Evolutionary conservation across 1,284 basidiomycete genomes (phyloP).

Genomic region (Melanopsichium pennsylvanicum): DNA sequence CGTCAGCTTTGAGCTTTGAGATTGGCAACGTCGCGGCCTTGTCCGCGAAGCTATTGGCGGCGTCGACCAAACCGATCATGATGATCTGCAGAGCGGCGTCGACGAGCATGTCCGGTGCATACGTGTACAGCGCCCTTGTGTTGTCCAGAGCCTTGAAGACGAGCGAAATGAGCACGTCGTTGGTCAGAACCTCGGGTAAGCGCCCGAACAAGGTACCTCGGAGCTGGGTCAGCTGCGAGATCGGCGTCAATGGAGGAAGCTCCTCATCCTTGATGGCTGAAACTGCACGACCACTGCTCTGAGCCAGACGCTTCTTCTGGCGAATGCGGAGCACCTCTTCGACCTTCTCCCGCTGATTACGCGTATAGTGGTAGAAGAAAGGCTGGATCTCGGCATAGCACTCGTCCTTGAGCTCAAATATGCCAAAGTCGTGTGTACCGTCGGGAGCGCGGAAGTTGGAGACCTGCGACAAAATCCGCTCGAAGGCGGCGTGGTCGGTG

Average conservation of each 20-base stretch:
- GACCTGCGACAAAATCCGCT: constrained; percentile 79
- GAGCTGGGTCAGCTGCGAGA: constrained; percentile 28
- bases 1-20: constrained; percentile 8
- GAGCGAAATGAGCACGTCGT: constrained; percentile 43
- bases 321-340: constrained; percentile 73
- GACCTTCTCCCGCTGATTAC: constrained; percentile 94
- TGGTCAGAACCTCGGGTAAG: constrained; percentile 34
- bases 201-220: constrained; percentile 39
- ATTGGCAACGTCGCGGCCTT: constrained; percentile 14
- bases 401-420: constrained; percentile 86
- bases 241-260: constrained; percentile 20
- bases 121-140: constrained; percentile 20
- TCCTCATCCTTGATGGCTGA: constrained; percentile 44
- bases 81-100: constrained; percentile 80
- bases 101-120: constrained; percentile 77
- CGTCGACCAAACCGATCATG: constrained; percentile 54
- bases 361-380: constrained; percentile 93
- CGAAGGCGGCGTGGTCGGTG: constrained; percentile 84
- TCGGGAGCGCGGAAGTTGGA: constrained; percentile 85
- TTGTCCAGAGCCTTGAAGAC: constrained; percentile 49
- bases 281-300: constrained; percentile 18
- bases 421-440: constrained; percentile 77
- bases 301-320: constrained; percentile 34
- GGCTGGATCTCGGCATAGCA: constrained; percentile 88
- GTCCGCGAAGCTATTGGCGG: constrained; percentile 32